Percentiles rank a stretch among this genome's conserved stretches.
Evolutionary conservation across 148 eudicot genomes (phyloP).

Genomic region (Chenopodium formosanum): DNA sequence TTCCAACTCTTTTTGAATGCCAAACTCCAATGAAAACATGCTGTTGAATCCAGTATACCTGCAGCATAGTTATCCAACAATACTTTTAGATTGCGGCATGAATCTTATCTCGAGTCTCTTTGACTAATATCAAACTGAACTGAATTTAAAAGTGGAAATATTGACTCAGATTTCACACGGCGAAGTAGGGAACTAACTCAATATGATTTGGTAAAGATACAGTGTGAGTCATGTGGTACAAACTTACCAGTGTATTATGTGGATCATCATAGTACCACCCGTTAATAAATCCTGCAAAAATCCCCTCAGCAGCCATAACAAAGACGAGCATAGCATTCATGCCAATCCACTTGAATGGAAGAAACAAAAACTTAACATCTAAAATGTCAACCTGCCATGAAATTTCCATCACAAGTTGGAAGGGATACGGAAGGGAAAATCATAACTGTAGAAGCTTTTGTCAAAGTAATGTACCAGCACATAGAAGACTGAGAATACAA

Average conservation of each 20-base stretch:
- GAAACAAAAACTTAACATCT: slow-evolving; percentile 46
- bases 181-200: background rate
- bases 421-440: background rate
- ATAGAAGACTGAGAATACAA: slow-evolving; percentile 58
- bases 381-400: slow-evolving; percentile 66
- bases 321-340: slow-evolving; percentile 93
- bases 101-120: background rate
- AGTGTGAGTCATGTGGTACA: background rate
- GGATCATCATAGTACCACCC: slow-evolving; percentile 88
- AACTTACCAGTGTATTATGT: slow-evolving; percentile 64
- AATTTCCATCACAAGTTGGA: slow-evolving; percentile 4
- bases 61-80: slow-evolving; percentile 17
- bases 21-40: slow-evolving; percentile 79
- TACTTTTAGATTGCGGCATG: background rate
- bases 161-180: background rate
- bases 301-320: no score
- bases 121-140: background rate
- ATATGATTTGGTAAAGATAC: background rate
- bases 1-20: slow-evolving; percentile 84
- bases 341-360: slow-evolving; percentile 90
- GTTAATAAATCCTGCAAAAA: slow-evolving; percentile 29
- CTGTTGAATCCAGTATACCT: slow-evolving; percentile 81
- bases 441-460: slow-evolving; percentile 1
- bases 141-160: no score
- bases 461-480: slow-evolving; percentile 41